A percentile compares a stretch with the other conserved stretches of the same genome.
phyloP scores from a whole-genome alignment of 768 basidiomycete genomes.

The Serendipita sp. region DNA sequence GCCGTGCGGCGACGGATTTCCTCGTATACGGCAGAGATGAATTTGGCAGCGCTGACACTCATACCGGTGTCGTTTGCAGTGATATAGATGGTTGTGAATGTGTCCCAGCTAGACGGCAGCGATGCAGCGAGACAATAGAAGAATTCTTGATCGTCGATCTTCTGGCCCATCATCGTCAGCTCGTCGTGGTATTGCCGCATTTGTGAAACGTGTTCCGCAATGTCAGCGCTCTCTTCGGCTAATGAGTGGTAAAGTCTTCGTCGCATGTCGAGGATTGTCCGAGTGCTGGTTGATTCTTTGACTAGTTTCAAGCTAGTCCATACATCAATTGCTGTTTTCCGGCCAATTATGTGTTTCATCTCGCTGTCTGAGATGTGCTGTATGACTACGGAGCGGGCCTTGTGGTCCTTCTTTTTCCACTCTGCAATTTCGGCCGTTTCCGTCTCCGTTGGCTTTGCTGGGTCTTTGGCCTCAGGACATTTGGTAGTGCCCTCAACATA shows the following conservation, averaged over 20 bases:
- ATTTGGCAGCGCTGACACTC: slow-evolving; percentile 9
- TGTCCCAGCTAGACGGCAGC: slow-evolving; percentile 22
- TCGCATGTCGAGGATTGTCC: slow-evolving; percentile 16
- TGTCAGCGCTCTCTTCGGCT: slow-evolving; percentile 18
- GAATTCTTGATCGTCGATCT: slow-evolving; percentile 19
- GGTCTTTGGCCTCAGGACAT: not conserved
- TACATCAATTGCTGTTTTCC: slow-evolving; percentile 15
- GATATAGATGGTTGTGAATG: slow-evolving; percentile 15
- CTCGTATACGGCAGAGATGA: slow-evolving; percentile 12
- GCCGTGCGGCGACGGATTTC: slow-evolving; percentile 4
- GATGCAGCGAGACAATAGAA: slow-evolving; percentile 19
- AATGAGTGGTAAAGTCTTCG: slow-evolving; percentile 17
- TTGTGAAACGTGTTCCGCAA: slow-evolving; percentile 20
- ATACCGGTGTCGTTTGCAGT: slow-evolving; percentile 11
- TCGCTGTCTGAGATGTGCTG: slow-evolving; percentile 17
- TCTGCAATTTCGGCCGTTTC: slow-evolving; percentile 4
- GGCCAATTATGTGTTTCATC: slow-evolving; percentile 18
- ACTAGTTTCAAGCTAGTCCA: slow-evolving; percentile 19
- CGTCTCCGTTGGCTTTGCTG: not conserved
- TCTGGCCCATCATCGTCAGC: slow-evolving; percentile 13
- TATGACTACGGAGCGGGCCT: slow-evolving; percentile 20
- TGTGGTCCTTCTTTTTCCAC: slow-evolving; percentile 19
- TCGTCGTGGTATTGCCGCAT: slow-evolving; percentile 17
- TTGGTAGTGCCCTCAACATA: not conserved
- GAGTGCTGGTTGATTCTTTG: slow-evolving; percentile 18